Conservation (phyloP, 345 rosid species). For the Populus deltoides region DNA sequence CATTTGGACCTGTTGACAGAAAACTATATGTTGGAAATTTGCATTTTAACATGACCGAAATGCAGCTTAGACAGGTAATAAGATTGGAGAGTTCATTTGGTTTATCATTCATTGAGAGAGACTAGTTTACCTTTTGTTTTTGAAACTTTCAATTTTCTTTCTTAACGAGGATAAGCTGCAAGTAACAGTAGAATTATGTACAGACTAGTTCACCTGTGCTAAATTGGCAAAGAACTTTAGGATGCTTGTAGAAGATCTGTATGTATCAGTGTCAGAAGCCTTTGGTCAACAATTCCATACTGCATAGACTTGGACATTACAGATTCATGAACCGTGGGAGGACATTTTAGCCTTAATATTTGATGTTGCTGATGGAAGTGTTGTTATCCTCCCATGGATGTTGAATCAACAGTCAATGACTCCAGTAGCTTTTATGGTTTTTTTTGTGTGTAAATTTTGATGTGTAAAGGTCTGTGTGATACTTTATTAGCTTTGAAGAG, state of each 20-base stretch:
- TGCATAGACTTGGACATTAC: not conserved
- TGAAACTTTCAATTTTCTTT: not conserved
- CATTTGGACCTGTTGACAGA: conserved; percentile 77
- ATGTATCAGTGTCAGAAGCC: not conserved
- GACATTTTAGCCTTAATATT: not conserved
- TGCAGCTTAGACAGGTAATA: conserved; percentile 82
- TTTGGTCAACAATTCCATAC: not conserved
- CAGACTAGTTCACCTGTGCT: not conserved
- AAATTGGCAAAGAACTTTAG: not conserved
- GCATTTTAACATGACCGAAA: conserved; percentile 89
- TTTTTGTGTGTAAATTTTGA: not conserved
- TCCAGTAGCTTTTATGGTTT: not conserved
- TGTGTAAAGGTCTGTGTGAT: not conserved
- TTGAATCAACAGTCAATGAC: not conserved
- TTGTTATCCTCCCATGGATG: not conserved
- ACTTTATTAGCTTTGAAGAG: not conserved
- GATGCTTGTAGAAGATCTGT: not conserved
- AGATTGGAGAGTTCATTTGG: not conserved
- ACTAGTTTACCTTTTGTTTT: not conserved
- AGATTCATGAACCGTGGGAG: not conserved
- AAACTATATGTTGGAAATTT: conserved; percentile 89
- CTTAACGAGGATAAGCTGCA: not conserved
- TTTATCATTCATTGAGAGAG: not conserved
- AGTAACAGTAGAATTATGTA: not conserved
- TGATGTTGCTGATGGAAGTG: not conserved